phyloP scores from a whole-genome alignment of 768 basidiomycete species.

The Lentinula detonsa region DNA sequence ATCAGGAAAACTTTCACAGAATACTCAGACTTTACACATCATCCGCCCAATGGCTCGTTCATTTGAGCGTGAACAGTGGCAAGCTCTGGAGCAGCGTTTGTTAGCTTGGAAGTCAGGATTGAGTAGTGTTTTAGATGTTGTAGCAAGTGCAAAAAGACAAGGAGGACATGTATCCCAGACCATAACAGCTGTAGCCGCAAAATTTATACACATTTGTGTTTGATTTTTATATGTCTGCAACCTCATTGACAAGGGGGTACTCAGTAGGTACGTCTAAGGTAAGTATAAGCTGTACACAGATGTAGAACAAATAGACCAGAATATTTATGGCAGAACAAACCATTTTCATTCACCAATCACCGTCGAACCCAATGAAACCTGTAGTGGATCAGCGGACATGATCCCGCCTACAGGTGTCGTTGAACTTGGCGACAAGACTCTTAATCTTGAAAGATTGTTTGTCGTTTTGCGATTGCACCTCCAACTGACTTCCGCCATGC shows the following conservation, averaged over 20 bases:
- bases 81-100: constrained; percentile 65
- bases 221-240: neutral
- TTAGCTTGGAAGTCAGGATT: constrained; percentile 75
- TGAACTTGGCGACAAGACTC: no score
- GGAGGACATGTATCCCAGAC: constrained; percentile 21
- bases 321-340: neutral
- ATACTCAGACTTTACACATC: constrained; percentile 65
- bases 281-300: neutral
- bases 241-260: no score
- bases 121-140: constrained; percentile 62
- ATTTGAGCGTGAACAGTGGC: constrained; percentile 80
- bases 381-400: neutral
- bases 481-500: no score
- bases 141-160: constrained; percentile 49
- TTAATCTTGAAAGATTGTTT: no score
- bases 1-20: constrained; percentile 80
- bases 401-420: no score
- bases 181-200: constrained; percentile 16
- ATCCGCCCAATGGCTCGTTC: constrained; percentile 68
- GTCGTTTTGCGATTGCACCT: no score
- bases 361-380: constrained; percentile 85
- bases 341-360: constrained; percentile 56
- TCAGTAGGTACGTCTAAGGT: neutral
- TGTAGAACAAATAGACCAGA: neutral
- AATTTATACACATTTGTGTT: constrained; percentile 3